Evolutionary conservation across 2,329 filamentous ascomycete genomes (phyloP).

Genomic region (Juglanconis juglandina): DNA sequence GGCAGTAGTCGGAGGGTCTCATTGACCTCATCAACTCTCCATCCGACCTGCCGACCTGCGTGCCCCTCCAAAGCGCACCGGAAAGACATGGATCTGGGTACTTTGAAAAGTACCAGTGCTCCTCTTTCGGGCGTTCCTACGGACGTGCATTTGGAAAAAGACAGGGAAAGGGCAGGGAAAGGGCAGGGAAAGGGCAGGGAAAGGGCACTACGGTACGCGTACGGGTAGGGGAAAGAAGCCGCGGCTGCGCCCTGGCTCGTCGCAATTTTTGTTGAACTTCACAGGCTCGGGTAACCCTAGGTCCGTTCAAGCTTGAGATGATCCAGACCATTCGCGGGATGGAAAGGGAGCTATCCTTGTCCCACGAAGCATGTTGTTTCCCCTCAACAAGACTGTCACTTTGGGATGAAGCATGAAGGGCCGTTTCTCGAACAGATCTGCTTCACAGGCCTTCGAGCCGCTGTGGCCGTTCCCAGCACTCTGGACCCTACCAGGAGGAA

Average conservation of each 20-base stretch:
- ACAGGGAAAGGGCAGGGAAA: neutral
- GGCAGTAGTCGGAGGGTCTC: neutral
- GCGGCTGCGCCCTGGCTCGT: neutral
- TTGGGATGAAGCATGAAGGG: no score
- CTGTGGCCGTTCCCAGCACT: no score
- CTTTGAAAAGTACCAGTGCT: neutral
- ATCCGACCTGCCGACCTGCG: neutral
- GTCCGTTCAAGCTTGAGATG: neutral
- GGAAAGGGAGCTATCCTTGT: neutral
- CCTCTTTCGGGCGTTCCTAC: neutral
- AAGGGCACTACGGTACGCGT: no score
- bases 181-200: neutral
- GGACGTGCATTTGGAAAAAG: neutral
- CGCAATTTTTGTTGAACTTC: neutral
- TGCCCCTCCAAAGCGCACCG: neutral
- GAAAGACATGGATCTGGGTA: neutral
- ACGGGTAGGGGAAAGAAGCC: no score
- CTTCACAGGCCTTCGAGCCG: no score
- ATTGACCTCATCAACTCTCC: neutral
- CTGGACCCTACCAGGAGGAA: no score
- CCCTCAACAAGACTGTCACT: neutral
- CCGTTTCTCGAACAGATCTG: no score
- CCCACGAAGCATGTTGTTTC: neutral
- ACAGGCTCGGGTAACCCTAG: neutral
- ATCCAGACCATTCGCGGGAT: neutral